Evolutionary conservation across 2,329 filamentous ascomycete species (phyloP), one percentile per base, ranked within the genome.

Genomic region (Coniella vitis): DNA sequence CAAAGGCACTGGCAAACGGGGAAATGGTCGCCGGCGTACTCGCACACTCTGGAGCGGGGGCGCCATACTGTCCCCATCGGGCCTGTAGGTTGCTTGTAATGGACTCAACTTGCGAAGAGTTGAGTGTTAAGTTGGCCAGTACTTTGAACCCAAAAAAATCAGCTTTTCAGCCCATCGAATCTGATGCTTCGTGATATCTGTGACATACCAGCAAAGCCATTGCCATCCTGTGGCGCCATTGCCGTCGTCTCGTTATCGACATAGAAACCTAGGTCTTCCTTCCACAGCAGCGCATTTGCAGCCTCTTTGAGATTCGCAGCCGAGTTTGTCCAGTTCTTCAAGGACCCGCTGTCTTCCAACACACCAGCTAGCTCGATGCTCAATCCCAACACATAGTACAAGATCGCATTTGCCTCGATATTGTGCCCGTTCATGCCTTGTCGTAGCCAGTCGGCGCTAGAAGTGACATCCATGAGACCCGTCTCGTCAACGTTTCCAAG

Each of bases 381-480:
- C 37, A 72, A 72, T 14, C 68, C 66, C 36, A 81, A 63, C 0
- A 72, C 75, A 49, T 74, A 66, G 50, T 75, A 73, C n/a, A 78
- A 57, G 13, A 78, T 74, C 51, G 74, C 71, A 54, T 72, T 74
- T 3, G 72, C 73, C 60, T 77, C 72, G 14, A 68, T 69, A 53
- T 75, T 77, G 52, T 76, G 73, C 46, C 70, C 73, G 13, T 68
- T 69, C 56, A 74, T 72, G 17, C 69, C 68, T 56, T 69, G 72
- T n/a, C 73, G 63, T 10, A 72, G 70, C 75, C 74, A 78, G 55
- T 78, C 74, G 19, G 69, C 61, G 13, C 63, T 62, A n/a, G 70
- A 68, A 7, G 70, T 73, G 45, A 77, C 70, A 52, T 75, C 68
- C 38, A 76, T 60, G 37, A 75, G 60, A n/a, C 70, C 74, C 51